Percentiles rank a stretch among this genome's conserved stretches.
Conservation (phyloP, 306 rosid genomes). For the Macrotyloma uniflorum region DNA sequence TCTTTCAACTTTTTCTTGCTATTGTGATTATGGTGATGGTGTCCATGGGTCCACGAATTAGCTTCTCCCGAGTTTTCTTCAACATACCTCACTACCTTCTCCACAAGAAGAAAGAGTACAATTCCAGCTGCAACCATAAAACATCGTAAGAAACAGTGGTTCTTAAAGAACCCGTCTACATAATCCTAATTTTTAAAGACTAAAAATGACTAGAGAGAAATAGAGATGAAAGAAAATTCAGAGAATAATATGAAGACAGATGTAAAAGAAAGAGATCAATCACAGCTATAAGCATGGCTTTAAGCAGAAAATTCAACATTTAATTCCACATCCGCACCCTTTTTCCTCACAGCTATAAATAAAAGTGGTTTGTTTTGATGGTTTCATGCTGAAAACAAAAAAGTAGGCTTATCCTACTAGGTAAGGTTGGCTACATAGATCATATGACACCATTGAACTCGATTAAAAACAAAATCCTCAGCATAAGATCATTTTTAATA, state of each 20-base stretch:
- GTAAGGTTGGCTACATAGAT: neutral
- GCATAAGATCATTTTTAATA: too few species aligned
- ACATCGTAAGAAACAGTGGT: conserved; percentile 33
- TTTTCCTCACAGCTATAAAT: neutral
- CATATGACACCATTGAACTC: neutral
- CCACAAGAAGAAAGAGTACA: conserved; percentile 89
- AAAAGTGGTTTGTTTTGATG: neutral
- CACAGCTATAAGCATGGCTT: neutral
- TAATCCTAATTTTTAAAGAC: conserved; percentile 14
- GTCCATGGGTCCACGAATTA: conserved; percentile 73
- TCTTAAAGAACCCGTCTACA: conserved; percentile 22
- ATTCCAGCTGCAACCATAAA: conserved; percentile 78
- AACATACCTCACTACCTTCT: conserved; percentile 89
- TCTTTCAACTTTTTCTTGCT: conserved; percentile 67
- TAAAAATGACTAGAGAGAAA: conserved; percentile 17
- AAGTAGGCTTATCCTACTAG: neutral
- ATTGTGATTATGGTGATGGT: conserved; percentile 76
- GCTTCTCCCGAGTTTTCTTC: conserved; percentile 80
- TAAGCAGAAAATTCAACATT: neutral
- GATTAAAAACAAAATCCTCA: too few species aligned
- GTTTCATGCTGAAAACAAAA: neutral
- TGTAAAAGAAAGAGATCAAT: conserved; percentile 8
- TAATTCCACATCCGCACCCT: neutral
- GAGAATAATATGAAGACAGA: neutral
- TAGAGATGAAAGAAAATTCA: conserved; percentile 9